Percentiles rank a stretch among this genome's conserved stretches.
These are phyloP conservation scores for Chaetomiaceae sp. DNA, from an alignment of 2,329 filamentous ascomycete genomes.

Conservation along the genomic window DNA sequence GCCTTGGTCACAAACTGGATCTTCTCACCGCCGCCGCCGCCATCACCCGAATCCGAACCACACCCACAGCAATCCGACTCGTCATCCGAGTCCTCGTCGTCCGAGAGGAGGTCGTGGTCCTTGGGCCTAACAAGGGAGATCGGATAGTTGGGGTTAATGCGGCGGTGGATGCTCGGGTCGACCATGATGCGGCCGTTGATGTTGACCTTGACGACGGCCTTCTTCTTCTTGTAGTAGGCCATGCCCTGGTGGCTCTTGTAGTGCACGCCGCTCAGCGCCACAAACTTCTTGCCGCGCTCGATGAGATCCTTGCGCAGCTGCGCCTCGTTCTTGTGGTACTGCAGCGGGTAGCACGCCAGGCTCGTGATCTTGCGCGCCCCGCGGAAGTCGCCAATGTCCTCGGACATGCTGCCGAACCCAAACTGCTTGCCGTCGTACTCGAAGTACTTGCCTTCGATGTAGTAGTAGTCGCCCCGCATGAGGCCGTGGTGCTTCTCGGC, in stretches of 20 bases:
- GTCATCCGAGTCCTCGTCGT: constrained; percentile 44
- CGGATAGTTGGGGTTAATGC: constrained; percentile 81
- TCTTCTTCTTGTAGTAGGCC: constrained; percentile 80
- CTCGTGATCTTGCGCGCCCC: constrained; percentile 79
- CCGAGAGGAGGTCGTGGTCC: constrained; percentile 58
- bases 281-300: constrained; percentile 79
- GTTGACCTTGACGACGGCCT: constrained; percentile 70
- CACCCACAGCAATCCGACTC: constrained; percentile 38
- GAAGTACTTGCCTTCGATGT: constrained; percentile 72
- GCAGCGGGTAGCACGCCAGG: constrained; percentile 69
- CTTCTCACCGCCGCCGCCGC: constrained; percentile 40
- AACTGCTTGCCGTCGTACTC: constrained; percentile 87
- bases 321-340: constrained; percentile 71
- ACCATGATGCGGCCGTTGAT: constrained; percentile 87
- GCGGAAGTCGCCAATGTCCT: constrained; percentile 70
- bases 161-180: constrained; percentile 74
- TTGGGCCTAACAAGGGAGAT: constrained; percentile 70
- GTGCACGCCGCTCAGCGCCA: constrained; percentile 73
- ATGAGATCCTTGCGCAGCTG: constrained; percentile 63
- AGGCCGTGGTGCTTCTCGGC: constrained; percentile 66
- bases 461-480: constrained; percentile 70
- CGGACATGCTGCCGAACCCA: constrained; percentile 66
- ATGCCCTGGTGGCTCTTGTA: constrained; percentile 81
- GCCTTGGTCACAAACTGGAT: constrained; percentile 49
- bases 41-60: constrained; percentile 36